Evolutionary conservation across 306 rosid genomes (phyloP).

Genomic region (Fagus crenata): DNA sequence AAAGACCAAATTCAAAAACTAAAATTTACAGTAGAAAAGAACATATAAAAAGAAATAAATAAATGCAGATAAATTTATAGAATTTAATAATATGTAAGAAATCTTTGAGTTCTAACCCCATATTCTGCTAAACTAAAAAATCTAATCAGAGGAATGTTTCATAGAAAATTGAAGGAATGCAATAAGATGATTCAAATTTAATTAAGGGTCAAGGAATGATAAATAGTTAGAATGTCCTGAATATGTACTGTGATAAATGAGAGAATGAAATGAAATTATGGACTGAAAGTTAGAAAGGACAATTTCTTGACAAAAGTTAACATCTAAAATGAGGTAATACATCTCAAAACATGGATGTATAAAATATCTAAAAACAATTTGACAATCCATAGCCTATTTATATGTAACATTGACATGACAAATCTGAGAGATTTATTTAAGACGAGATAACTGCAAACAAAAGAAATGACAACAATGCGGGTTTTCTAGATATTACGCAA

Average conservation of each 20-base stretch:
- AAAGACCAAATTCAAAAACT: conserved; percentile 41
- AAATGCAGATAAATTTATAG: conserved; percentile 30
- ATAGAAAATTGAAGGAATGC: background rate
- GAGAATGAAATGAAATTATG: background rate
- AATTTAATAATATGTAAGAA: conserved; percentile 36
- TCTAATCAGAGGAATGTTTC: background rate
- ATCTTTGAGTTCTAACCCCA: conserved; percentile 15
- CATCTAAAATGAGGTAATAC: background rate
- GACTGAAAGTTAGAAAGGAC: background rate
- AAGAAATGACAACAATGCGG: background rate
- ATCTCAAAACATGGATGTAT: too few species aligned
- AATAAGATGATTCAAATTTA: background rate
- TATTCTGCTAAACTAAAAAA: conserved; percentile 18
- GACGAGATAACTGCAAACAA: background rate
- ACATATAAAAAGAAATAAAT: conserved; percentile 3
- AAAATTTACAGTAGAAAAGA: conserved; percentile 23
- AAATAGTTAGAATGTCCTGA: background rate
- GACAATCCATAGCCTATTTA: too few species aligned
- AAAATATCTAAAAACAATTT: too few species aligned
- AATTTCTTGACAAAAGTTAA: background rate
- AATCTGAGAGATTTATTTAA: background rate
- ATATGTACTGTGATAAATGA: background rate
- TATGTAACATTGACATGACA: background rate
- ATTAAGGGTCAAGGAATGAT: background rate
- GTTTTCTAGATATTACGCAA: background rate